Conservation (phyloP, 2,329 filamentous ascomycete genomes). For the Mycosphaerella arachidis region DNA sequence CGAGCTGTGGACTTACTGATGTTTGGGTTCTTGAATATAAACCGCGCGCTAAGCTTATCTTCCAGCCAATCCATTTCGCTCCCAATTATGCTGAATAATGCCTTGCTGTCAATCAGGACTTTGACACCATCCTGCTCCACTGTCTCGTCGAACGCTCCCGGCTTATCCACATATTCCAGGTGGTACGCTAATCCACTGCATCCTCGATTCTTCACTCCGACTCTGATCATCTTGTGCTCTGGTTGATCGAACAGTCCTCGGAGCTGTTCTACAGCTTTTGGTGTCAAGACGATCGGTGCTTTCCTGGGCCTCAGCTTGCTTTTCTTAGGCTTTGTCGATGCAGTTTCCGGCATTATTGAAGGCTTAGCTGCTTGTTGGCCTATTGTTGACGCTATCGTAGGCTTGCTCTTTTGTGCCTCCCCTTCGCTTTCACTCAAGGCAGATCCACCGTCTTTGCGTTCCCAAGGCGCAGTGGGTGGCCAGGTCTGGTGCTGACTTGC, state of each 20-base stretch:
- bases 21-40: conserved; percentile 95
- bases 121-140: conserved; percentile 96
- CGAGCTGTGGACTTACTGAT: conserved; percentile 68
- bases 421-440: conserved; percentile 54
- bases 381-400: conserved; percentile 30
- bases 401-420: conserved; percentile 63
- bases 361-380: conserved; percentile 19
- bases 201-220: conserved; percentile 88
- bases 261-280: conserved; percentile 74
- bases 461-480: conserved; percentile 45
- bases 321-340: conserved; percentile 52
- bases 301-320: conserved; percentile 75
- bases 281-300: conserved; percentile 82
- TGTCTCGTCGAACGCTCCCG: conserved; percentile 79
- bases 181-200: conserved; percentile 93
- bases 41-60: conserved; percentile 86
- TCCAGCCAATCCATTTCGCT: conserved; percentile 99
- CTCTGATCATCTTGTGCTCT: conserved; percentile 85
- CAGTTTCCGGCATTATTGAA: conserved; percentile 36
- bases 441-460: conserved; percentile 34
- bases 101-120: conserved; percentile 95
- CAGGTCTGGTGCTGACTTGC: conserved; percentile 46
- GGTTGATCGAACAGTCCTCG: conserved; percentile 74
- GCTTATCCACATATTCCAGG: conserved; percentile 90
- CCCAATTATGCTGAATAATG: conserved; percentile 94